These are phyloP conservation scores for Gastrodia elata DNA, from an alignment of 106 monocot species.

Conservation along the genomic window DNA sequence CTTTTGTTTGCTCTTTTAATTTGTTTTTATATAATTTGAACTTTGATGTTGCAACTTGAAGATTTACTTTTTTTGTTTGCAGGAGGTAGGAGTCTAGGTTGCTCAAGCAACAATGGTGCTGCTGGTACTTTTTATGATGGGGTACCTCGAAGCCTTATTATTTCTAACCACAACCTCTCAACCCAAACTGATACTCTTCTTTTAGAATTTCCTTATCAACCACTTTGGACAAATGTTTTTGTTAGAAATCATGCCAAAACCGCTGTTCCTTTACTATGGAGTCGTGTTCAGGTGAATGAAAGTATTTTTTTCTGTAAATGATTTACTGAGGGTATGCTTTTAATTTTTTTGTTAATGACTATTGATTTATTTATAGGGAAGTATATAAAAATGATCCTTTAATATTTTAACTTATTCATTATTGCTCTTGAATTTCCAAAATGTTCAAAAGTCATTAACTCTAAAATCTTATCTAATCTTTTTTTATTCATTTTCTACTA, in stretches of 20 bases:
- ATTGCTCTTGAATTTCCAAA: no score
- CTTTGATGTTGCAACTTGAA: not conserved
- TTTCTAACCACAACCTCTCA: constrained; percentile 76
- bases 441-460: no score
- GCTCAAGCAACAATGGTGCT: constrained; percentile 87
- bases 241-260: constrained; percentile 86
- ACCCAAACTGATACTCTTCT: constrained; percentile 94
- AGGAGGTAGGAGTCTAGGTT: constrained; percentile 84
- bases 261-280: constrained; percentile 93
- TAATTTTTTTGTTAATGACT: no score
- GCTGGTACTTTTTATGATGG: constrained; percentile 97
- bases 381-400: no score
- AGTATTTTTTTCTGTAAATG: not conserved
- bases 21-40: not conserved
- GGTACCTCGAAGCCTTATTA: constrained; percentile 74
- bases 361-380: no score
- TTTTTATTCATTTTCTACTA: no score
- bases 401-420: no score
- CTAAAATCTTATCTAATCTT: no score
- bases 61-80: constrained; percentile 10
- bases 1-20: not conserved
- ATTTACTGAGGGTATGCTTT: not conserved
- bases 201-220: constrained; percentile 85
- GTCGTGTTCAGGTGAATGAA: constrained; percentile 78
- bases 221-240: constrained; percentile 97